Evolutionary conservation across 352 stramenopile genomes (phyloP).

Genomic region (Thalassiosira tumida): DNA sequence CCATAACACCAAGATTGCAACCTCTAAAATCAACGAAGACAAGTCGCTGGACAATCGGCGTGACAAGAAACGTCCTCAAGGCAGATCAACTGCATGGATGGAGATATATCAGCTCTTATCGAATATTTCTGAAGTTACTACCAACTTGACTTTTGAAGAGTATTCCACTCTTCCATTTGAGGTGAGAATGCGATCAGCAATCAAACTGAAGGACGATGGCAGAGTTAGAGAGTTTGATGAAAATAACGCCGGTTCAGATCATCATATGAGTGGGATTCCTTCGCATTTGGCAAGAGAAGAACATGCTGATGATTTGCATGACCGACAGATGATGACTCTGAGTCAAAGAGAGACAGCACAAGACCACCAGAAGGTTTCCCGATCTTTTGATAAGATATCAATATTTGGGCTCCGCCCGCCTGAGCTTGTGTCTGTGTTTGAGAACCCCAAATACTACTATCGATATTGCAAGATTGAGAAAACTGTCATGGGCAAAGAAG

Average conservation of each 20-base stretch:
- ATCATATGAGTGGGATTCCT: neutral
- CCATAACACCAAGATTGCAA: constrained; percentile 74
- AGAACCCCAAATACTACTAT: constrained; percentile 40
- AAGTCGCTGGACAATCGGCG: constrained; percentile 34
- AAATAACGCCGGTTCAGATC: neutral
- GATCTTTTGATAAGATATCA: constrained; percentile 46
- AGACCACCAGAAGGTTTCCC: neutral
- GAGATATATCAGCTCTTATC: constrained; percentile 45
- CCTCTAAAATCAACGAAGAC: constrained; percentile 54
- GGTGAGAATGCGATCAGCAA: neutral
- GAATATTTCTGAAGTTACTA: constrained; percentile 47
- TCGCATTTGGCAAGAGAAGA: constrained; percentile 1
- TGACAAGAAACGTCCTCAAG: constrained; percentile 10
- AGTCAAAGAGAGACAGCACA: constrained; percentile 4
- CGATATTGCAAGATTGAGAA: constrained; percentile 42
- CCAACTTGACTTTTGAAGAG: constrained; percentile 57
- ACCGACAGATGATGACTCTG: neutral
- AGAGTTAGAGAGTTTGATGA: neutral
- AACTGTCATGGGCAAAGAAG: neutral
- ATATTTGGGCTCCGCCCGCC: constrained; percentile 42
- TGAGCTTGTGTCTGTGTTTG: constrained; percentile 18
- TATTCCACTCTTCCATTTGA: constrained; percentile 55
- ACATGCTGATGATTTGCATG: constrained; percentile 16
- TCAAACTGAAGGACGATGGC: constrained; percentile 41
- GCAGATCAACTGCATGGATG: constrained; percentile 17